phyloP scores from a whole-genome alignment of 257 asterid genomes.

The Nicotiana sylvestris region DNA sequence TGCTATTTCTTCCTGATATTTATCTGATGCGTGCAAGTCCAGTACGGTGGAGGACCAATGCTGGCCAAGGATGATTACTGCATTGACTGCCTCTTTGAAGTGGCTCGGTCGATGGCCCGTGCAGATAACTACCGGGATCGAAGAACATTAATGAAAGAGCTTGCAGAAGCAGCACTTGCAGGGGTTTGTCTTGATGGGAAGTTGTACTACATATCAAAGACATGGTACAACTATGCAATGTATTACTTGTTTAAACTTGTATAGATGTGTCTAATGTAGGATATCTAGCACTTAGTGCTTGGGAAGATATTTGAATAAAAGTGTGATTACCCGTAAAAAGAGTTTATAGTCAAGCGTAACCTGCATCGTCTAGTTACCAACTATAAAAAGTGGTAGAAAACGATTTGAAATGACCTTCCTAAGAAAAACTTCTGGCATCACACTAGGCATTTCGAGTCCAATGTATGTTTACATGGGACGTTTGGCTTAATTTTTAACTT shows the following conservation, averaged over 20 bases:
- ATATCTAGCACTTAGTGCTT: background rate
- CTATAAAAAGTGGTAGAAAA: background rate
- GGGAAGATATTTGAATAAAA: background rate
- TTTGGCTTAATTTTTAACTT: background rate
- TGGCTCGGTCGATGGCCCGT: constrained; percentile 56
- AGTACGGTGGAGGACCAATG: constrained; percentile 93
- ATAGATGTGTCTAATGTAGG: background rate
- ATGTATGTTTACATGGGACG: background rate
- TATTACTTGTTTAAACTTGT: background rate
- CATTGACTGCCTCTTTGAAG: constrained; percentile 68
- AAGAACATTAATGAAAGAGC: constrained; percentile 71
- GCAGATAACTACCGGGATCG: constrained; percentile 74
- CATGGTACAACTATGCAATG: constrained; percentile 51
- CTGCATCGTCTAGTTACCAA: constrained; percentile 7
- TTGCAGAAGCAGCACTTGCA: constrained; percentile 92
- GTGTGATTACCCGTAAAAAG: background rate
- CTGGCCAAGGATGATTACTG: constrained; percentile 70
- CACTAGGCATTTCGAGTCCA: background rate
- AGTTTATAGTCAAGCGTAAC: background rate
- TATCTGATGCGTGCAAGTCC: constrained; percentile 33
- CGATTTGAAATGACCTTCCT: constrained; percentile 1
- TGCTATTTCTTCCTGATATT: constrained; percentile 15
- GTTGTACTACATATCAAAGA: constrained; percentile 65
- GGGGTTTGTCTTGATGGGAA: constrained; percentile 59
- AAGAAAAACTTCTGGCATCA: background rate